Evolutionary conservation across 257 asterid genomes (phyloP).

Genomic region (Linaria vulgaris): DNA sequence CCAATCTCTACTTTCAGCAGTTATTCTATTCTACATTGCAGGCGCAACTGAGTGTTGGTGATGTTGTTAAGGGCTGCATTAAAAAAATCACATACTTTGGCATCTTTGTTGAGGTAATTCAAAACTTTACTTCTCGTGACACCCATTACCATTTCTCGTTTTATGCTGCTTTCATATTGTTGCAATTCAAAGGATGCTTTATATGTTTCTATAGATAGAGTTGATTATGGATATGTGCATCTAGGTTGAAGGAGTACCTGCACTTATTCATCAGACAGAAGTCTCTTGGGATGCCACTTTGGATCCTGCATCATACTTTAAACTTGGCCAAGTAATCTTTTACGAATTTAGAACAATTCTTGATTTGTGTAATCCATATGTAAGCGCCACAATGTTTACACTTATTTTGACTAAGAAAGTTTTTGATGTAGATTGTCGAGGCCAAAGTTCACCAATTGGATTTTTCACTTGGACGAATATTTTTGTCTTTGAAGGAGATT

Average conservation of each 20-base stretch:
- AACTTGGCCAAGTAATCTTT: slow-evolving; percentile 81
- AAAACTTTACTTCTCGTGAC: not conserved
- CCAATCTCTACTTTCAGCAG: slow-evolving; percentile 15
- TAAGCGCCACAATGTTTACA: not conserved
- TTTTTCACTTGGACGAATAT: slow-evolving; percentile 82
- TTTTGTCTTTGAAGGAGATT: slow-evolving; percentile 81
- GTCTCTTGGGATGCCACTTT: slow-evolving; percentile 95
- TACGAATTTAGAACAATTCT: not conserved
- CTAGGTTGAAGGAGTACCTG: slow-evolving; percentile 93
- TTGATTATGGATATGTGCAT: slow-evolving; percentile 13
- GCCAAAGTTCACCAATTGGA: slow-evolving; percentile 95
- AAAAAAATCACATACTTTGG: slow-evolving; percentile 90
- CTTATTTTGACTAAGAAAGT: slow-evolving; percentile 10
- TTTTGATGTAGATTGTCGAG: slow-evolving; percentile 64
- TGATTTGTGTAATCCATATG: not conserved
- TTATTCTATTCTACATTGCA: slow-evolving; percentile 37
- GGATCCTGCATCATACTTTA: slow-evolving; percentile 76
- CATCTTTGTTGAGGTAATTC: slow-evolving; percentile 84
- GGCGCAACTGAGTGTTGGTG: slow-evolving; percentile 80
- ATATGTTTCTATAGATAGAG: not conserved
- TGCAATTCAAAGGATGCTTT: not conserved
- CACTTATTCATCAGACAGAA: slow-evolving; percentile 89
- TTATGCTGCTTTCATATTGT: not conserved
- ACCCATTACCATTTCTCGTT: slow-evolving; percentile 2
- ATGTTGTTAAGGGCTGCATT: slow-evolving; percentile 81